Evolutionary conservation across 768 basidiomycete genomes (phyloP), one percentile per base, ranked within the genome.

Genomic region (Cystobasidium onofrii): DNA sequence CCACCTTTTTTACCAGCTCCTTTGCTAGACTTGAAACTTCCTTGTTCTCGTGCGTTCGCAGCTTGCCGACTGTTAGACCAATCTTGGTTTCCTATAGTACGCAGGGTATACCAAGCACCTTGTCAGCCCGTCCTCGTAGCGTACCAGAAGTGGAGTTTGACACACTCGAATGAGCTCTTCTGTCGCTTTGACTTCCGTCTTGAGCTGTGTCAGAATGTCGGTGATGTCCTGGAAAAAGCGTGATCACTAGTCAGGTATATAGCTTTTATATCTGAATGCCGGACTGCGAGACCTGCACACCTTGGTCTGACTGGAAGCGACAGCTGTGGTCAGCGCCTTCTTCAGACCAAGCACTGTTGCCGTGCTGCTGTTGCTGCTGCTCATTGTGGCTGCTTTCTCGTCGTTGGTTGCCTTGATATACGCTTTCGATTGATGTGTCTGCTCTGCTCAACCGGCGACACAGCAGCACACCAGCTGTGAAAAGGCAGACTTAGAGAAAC

Each of bases 71-170:
- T 0, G 91, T 90, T n/a, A 95, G 83, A 62, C 92, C 92, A 1
- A 88, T 89, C 81, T 90, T 93, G 81, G 91, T 93, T 82, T 94
- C 92, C 92, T 94, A 73, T n/a, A 25, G n/a, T n/a, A n/a, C n/a
- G n/a, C n/a, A n/a, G n/a, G n/a, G n/a, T n/a, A n/a, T n/a, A n/a
- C n/a, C n/a, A n/a, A n/a, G n/a, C n/a, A n/a, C n/a, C n/a, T 9
- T 0, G 27, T 18, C 15, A 13, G 17, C 0, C 18, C 0, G 7
- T n/a, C 31, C 23, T 57, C 3, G 29, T 10, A n/a, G 27, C 18
- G 55, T n/a, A 17, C 43, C 18, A 15, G 6, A 20, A 31, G 4
- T 44, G 15, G 7, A 20, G 41, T 33, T 23, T 15, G 29, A 69
- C 78, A 46, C 17, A 79, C 79, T 18, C 79, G 27, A 17, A 80